Evolutionary conservation across 2,329 filamentous ascomycete species (phyloP).

Genomic region (Sporothrix mexicana): DNA sequence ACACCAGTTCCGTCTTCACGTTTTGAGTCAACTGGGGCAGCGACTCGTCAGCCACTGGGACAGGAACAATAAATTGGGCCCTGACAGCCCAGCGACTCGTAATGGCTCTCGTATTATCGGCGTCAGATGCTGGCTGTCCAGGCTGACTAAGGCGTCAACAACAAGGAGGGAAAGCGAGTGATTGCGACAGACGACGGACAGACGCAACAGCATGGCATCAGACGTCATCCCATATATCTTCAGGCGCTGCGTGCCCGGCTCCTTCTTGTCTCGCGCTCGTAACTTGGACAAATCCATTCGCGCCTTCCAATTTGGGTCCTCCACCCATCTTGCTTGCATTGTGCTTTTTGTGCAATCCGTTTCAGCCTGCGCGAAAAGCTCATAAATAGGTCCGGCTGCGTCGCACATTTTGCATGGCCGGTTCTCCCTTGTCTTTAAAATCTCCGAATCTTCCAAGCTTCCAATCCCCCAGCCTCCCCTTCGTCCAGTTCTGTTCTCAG

Average conservation of each 20-base stretch:
- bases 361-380: conserved; percentile 4
- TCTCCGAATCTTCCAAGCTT: background rate
- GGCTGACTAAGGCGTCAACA: conserved; percentile 9
- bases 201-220: conserved; percentile 22
- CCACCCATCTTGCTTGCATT: background rate
- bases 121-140: background rate
- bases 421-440: background rate
- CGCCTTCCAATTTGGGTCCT: no score
- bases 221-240: conserved; percentile 29
- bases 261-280: background rate
- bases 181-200: background rate
- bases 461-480: background rate
- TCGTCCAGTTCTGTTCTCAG: background rate
- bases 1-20: conserved; percentile 31
- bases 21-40: conserved; percentile 25
- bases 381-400: background rate
- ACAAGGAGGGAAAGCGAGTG: background rate
- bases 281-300: no score
- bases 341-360: conserved; percentile 3
- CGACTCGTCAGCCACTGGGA: conserved; percentile 25
- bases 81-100: background rate
- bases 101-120: background rate
- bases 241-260: conserved; percentile 19
- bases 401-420: conserved; percentile 10
- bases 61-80: background rate